Conservation (phyloP, 371 early-diverging fungal species). For the Parasitella parasitica region DNA sequence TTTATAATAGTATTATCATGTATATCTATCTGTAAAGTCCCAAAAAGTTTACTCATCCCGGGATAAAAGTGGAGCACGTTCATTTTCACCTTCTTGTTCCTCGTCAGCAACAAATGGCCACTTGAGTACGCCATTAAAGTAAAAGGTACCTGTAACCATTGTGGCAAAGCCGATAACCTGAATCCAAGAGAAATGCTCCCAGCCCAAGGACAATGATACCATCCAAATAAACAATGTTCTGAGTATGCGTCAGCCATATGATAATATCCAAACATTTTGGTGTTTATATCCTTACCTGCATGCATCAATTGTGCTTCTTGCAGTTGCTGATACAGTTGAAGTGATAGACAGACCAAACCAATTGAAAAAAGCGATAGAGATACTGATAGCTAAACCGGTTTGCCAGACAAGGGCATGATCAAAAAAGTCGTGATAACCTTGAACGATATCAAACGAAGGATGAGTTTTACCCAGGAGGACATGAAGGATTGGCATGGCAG, state of each 20-base stretch:
- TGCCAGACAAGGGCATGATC: conserved; percentile 66
- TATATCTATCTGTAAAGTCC: neutral
- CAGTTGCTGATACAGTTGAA: conserved; percentile 79
- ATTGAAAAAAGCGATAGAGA: conserved; percentile 92
- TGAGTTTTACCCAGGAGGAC: conserved; percentile 60
- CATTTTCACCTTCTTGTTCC: conserved; percentile 22
- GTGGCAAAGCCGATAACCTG: conserved; percentile 86
- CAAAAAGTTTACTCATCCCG: neutral
- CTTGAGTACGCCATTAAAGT: conserved; percentile 83
- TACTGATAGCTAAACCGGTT: conserved; percentile 77
- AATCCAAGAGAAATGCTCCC: conserved; percentile 90
- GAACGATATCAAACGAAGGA: conserved; percentile 76
- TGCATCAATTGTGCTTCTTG: conserved; percentile 93
- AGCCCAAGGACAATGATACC: conserved; percentile 83
- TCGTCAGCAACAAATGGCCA: conserved; percentile 35
- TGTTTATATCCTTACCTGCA: conserved; percentile 55
- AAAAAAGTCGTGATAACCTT: conserved; percentile 76
- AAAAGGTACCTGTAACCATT: conserved; percentile 87
- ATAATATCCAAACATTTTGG: neutral
- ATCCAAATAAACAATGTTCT: conserved; percentile 96
- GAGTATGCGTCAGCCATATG: neutral
- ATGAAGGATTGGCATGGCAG: conserved; percentile 79
- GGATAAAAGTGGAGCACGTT: conserved; percentile 34
- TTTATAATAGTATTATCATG: neutral
- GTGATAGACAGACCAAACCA: conserved; percentile 95